These are phyloP conservation scores for Pichiaceae sp. DNA, from an alignment of 1,139 yeast genomes.

Conservation along the genomic window DNA sequence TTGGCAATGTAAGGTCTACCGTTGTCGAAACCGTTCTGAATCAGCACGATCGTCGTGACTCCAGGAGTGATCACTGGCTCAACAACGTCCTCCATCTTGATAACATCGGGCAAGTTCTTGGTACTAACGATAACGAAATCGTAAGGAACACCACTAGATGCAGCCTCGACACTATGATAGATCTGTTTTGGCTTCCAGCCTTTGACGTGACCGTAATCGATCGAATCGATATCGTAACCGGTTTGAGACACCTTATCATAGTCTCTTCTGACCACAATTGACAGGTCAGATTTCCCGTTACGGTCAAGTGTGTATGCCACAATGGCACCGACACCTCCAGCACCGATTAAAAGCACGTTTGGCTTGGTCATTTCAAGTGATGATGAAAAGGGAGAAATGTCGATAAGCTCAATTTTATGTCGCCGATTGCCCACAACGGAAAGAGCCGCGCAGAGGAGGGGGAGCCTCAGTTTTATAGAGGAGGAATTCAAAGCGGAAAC, in stretches of 20 bases:
- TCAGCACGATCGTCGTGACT: constrained; percentile 33
- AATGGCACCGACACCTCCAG: constrained; percentile 55
- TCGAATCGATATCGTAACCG: constrained; percentile 44
- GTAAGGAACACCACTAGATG: constrained; percentile 29
- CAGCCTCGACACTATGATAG: constrained; percentile 33
- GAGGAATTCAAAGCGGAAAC: too few relatives aligned
- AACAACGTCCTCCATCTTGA: constrained; percentile 36
- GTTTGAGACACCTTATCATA: constrained; percentile 32
- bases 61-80: constrained; percentile 35
- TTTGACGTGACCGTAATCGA: constrained; percentile 39
- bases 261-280: constrained; percentile 48
- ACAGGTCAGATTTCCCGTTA: constrained; percentile 31
- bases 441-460: too few relatives aligned
- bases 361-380: constrained; percentile 6
- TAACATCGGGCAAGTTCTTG: constrained; percentile 45
- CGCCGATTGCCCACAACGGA: too few relatives aligned
- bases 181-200: constrained; percentile 45
- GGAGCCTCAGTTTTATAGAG: too few relatives aligned
- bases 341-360: constrained; percentile 35
- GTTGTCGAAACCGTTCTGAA: constrained; percentile 51
- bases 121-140: constrained; percentile 46
- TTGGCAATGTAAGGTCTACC: constrained; percentile 38
- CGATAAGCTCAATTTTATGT: too few relatives aligned
- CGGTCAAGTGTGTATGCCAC: constrained; percentile 43
- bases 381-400: too few relatives aligned